Evolutionary conservation across 495 filamentous ascomycete species (phyloP), one percentile per base, ranked within the genome.

Genomic region (Lasiosphaeria ovina): DNA sequence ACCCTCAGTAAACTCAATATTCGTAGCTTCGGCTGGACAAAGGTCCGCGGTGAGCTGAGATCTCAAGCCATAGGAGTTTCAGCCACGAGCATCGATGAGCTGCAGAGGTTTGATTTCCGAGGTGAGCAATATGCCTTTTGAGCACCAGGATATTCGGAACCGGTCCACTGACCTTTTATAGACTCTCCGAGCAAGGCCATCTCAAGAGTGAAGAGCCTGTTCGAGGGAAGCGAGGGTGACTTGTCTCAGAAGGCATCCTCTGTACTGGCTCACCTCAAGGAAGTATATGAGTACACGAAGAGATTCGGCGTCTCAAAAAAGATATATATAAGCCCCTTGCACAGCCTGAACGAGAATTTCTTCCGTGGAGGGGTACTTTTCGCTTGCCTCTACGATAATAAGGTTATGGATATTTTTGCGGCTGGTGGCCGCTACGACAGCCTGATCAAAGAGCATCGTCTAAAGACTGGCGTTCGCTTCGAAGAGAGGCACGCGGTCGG

Each of bases 351-450:
- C 69, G 93, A 96, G 66, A 89, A 89, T 51, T 97, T 98, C 73
- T 98, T 94, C 74, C 79, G 83, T 42, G 91, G 90, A 8, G 92
- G 93, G 40, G 79, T 98, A 24, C 76, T 98, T 33, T 98, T 98
- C 69, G 87, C 95, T 62, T 98, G 93, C 62, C 72, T 97, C 1
- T 92, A 91, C 64, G 95, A 98, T 73, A 87, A 81, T 57, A 96
- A 93, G 72, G 68, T 76, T 51, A 85, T 85, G 63, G 89, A 94
- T 63, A 89, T 98, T 9, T 91, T 98, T 65, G 94, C 93, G 1
- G 94, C 93, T 38, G 94, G 94, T 52, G 94, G 94, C 34, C 87
- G 94, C 34, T 98, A 98, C 71, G 94, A 98, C 69, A 81, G 83
- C 24, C 76, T 98, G 48, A 93, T 98, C 40, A 79, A 82, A 70